Evolutionary conservation across 2,329 filamentous ascomycete species (phyloP).

Genomic region (Monosporascus sp.): DNA sequence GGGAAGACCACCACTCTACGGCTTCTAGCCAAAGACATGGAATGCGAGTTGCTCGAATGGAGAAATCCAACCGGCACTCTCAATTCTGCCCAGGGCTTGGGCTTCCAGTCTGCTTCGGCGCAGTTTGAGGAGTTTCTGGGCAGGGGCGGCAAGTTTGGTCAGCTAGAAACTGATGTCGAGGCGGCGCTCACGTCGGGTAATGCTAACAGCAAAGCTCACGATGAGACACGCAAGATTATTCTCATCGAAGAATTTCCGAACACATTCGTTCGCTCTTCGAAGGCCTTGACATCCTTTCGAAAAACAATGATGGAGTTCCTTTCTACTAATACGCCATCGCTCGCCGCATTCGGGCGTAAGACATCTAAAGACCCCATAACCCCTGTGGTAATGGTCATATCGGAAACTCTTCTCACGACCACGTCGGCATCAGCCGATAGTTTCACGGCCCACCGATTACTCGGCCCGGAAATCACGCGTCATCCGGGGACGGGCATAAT

Average conservation of each 20-base stretch:
- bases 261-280: conserved; percentile 62
- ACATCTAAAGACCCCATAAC: conserved; percentile 44
- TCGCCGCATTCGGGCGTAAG: conserved; percentile 41
- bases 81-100: conserved; percentile 55
- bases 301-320: conserved; percentile 71
- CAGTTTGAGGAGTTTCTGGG: conserved; percentile 92
- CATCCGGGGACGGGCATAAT: conserved; percentile 76
- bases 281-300: conserved; percentile 65
- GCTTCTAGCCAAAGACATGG: conserved; percentile 72
- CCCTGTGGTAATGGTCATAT: conserved; percentile 84
- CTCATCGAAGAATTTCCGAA: conserved; percentile 80
- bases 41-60: conserved; percentile 81
- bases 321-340: conserved; percentile 57
- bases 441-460: conserved; percentile 83
- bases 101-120: conserved; percentile 63
- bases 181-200: conserved; percentile 4
- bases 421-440: conserved; percentile 82
- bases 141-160: conserved; percentile 73
- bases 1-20: conserved; percentile 88
- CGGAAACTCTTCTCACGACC: conserved; percentile 82
- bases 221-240: conserved; percentile 50
- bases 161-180: conserved; percentile 47
- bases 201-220: conserved; percentile 4
- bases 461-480: conserved; percentile 79
- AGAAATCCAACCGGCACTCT: conserved; percentile 67